Evolutionary conservation across 768 basidiomycete species (phyloP).

Genomic region (Trametopsis cervina): DNA sequence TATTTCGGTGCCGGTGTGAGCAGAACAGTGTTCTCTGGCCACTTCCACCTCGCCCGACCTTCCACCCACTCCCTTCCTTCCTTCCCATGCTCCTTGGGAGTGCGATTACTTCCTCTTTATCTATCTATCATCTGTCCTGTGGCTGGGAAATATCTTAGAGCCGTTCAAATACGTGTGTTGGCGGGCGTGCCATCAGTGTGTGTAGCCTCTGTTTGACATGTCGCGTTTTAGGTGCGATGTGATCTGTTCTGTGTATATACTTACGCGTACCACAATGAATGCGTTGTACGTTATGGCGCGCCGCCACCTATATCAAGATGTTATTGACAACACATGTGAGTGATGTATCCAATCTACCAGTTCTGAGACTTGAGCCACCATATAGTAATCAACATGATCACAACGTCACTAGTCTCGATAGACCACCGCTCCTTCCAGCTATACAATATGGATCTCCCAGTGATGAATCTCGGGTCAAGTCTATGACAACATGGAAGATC

Average conservation of each 20-base stretch:
- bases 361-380: too few species aligned
- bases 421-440: too few species aligned
- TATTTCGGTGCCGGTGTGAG: background rate
- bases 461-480: too few species aligned
- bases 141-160: background rate
- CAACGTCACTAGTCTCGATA: too few species aligned
- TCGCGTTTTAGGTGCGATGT: background rate
- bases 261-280: too few species aligned
- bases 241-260: background rate
- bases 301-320: too few species aligned
- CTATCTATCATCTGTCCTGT: background rate
- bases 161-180: background rate
- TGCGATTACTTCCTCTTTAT: background rate
- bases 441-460: too few species aligned
- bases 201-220: background rate
- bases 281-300: too few species aligned
- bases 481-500: too few species aligned
- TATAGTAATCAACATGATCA: too few species aligned
- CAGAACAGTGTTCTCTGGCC: background rate
- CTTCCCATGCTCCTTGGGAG: background rate
- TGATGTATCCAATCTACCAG: too few species aligned
- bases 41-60: background rate
- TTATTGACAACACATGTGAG: too few species aligned
- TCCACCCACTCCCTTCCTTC: background rate
- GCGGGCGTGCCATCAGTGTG: background rate